Evolutionary conservation across 441 rosid genomes (phyloP).

Genomic region (Populus hybrid): DNA sequence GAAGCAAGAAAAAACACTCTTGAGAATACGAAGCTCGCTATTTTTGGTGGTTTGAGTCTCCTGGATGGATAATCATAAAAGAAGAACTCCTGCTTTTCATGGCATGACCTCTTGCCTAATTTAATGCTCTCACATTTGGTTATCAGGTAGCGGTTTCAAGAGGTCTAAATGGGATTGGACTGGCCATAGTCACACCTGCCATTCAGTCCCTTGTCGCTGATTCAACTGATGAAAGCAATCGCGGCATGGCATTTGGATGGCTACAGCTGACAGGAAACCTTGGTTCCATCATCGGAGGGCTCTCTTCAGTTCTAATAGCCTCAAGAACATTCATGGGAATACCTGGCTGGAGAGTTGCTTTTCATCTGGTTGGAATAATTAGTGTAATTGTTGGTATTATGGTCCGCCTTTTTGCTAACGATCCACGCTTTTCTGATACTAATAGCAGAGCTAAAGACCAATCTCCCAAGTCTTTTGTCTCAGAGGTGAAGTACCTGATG

Average conservation of each 20-base stretch:
- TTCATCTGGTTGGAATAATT: constrained; percentile 50
- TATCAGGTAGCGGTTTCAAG: constrained; percentile 69
- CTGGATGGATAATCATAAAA: neutral
- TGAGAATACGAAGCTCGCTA: neutral
- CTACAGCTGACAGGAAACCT: constrained; percentile 53
- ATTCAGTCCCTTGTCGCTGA: constrained; percentile 79
- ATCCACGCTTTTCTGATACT: constrained; percentile 41
- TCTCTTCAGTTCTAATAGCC: constrained; percentile 56
- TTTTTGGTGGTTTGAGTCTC: neutral
- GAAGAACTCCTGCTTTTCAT: neutral
- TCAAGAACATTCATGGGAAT: constrained; percentile 58
- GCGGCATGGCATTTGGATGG: constrained; percentile 82
- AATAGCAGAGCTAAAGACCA: constrained; percentile 11
- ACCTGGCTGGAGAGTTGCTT: constrained; percentile 76
- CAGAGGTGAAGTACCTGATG: constrained; percentile 43
- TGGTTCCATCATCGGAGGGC: constrained; percentile 59
- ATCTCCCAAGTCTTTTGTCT: constrained; percentile 31
- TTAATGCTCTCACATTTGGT: neutral
- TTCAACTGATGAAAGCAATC: constrained; percentile 66
- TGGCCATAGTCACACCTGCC: constrained; percentile 68
- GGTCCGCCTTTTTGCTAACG: constrained; percentile 51
- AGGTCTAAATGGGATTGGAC: constrained; percentile 78
- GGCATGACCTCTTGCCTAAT: neutral
- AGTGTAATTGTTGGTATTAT: constrained; percentile 61
- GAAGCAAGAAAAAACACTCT: neutral